Evolutionary conservation across 1,284 basidiomycete species (phyloP).

Genomic region (Dichomitus squalens): DNA sequence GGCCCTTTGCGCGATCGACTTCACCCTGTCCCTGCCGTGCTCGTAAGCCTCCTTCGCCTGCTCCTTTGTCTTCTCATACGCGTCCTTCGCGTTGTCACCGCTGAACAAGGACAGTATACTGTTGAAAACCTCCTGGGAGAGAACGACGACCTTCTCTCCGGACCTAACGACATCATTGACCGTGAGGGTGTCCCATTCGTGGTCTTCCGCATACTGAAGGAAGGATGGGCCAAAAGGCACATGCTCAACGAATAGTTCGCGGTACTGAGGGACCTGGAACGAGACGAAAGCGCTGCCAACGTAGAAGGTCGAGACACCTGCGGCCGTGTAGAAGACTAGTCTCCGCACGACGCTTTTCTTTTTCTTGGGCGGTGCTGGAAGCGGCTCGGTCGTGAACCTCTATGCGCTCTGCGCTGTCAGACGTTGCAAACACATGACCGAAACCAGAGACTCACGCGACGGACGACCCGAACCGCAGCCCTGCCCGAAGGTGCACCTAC

Average conservation of each 20-base stretch:
- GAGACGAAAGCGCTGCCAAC: conserved; percentile 75
- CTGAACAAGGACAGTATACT: conserved; percentile 29
- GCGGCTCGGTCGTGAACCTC: conserved; percentile 60
- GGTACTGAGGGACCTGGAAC: conserved; percentile 73
- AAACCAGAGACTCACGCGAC: conserved; percentile 48
- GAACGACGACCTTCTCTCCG: conserved; percentile 49
- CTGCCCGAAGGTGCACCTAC: conserved; percentile 48
- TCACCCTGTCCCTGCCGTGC: conserved; percentile 50
- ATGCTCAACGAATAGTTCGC: conserved; percentile 80
- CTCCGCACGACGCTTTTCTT: conserved; percentile 54
- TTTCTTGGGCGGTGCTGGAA: conserved; percentile 46
- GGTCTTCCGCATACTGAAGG: conserved; percentile 79
- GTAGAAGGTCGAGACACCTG: conserved; percentile 77
- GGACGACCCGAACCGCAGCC: conserved; percentile 48
- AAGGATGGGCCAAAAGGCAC: conserved; percentile 79
- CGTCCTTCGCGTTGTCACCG: conserved; percentile 41
- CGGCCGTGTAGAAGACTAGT: conserved; percentile 62
- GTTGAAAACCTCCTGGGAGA: conserved; percentile 29
- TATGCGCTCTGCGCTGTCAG: conserved; percentile 29
- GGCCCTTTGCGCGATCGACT: conserved; percentile 46
- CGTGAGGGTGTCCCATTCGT: conserved; percentile 77
- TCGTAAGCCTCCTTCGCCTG: conserved; percentile 42
- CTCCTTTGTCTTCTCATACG: conserved; percentile 42
- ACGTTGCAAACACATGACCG: conserved; percentile 7
- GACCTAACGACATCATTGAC: conserved; percentile 59